Evolutionary conservation across 352 stramenopile genomes (phyloP).

Genomic region (Pythium biforme): DNA sequence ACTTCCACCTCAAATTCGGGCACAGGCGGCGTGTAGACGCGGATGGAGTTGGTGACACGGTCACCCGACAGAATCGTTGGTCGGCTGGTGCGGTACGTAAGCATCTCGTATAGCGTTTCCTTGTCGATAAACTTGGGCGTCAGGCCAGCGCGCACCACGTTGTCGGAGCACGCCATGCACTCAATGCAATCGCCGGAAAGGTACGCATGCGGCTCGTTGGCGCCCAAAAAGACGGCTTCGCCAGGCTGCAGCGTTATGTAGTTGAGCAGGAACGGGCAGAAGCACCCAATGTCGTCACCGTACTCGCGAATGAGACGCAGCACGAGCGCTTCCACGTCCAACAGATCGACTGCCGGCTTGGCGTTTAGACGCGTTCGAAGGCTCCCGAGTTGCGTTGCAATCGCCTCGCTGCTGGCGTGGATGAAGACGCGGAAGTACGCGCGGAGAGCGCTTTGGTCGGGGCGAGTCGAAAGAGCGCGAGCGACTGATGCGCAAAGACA

Average conservation of each 20-base stretch:
- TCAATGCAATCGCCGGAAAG: conserved; percentile 95
- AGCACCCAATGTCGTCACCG: conserved; percentile 95
- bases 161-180: conserved; percentile 99
- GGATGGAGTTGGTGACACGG: conserved; percentile 51
- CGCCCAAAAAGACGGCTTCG: conserved; percentile 96
- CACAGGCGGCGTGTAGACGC: conserved; percentile 88
- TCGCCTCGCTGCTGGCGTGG: conserved; percentile 65
- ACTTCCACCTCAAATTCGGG: conserved; percentile 91
- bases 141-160: conserved; percentile 97
- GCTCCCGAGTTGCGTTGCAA: conserved; percentile 64
- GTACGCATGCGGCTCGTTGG: conserved; percentile 99
- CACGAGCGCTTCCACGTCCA: conserved; percentile 75
- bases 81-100: conserved; percentile 92
- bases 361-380: conserved; percentile 80
- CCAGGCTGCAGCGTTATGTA: conserved; percentile 94
- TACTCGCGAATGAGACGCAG: conserved; percentile 94
- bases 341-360: conserved; percentile 26
- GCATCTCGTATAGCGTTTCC: conserved; percentile 95
- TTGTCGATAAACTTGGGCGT: conserved; percentile 99
- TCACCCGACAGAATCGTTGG: conserved; percentile 55
- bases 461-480: conserved; percentile 34
- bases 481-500: conserved; percentile 31
- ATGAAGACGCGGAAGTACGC: conserved; percentile 81
- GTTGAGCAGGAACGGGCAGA: conserved; percentile 98
- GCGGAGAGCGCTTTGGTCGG: conserved; percentile 47